These are phyloP conservation scores for Bipolaris victoriae DNA, from an alignment of 2,329 filamentous ascomycete genomes.

Conservation along the genomic window DNA sequence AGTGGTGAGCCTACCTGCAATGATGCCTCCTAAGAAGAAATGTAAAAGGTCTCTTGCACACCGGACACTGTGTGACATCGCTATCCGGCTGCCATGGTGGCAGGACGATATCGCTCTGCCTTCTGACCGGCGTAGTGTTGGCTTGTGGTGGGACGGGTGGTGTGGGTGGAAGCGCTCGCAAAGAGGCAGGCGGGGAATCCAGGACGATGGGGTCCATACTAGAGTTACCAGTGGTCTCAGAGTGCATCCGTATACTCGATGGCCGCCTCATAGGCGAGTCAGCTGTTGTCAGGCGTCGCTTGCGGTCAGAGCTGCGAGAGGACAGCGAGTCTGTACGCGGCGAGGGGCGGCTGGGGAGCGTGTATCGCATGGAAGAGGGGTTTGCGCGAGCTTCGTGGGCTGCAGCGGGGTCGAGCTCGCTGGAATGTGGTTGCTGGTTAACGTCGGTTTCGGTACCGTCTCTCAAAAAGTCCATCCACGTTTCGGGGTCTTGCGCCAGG, in stretches of 20 bases:
- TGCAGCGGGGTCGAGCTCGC: slow-evolving; percentile 6
- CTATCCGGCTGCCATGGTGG: slow-evolving; percentile 89
- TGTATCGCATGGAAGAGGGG: slow-evolving; percentile 21
- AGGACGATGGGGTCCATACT: slow-evolving; percentile 32
- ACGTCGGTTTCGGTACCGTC: slow-evolving; percentile 25
- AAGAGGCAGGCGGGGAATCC: slow-evolving; percentile 25
- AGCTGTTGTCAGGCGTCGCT: slow-evolving; percentile 44
- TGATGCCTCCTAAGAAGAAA: slow-evolving; percentile 92
- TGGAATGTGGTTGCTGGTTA: slow-evolving; percentile 15
- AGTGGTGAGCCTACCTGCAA: slow-evolving; percentile 67
- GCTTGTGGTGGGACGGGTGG: slow-evolving; percentile 20
- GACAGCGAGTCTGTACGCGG: slow-evolving; percentile 26
- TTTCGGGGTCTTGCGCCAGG: slow-evolving; percentile 40
- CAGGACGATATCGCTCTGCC: slow-evolving; percentile 59
- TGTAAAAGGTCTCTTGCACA: slow-evolving; percentile 79
- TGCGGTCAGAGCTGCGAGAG: slow-evolving; percentile 40
- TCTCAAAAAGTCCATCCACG: slow-evolving; percentile 46
- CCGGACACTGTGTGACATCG: slow-evolving; percentile 82
- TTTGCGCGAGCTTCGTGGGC: slow-evolving; percentile 16
- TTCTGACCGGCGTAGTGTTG: slow-evolving; percentile 19
- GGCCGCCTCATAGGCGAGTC: slow-evolving; percentile 41
- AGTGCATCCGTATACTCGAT: slow-evolving; percentile 35
- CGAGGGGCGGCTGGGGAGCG: slow-evolving; percentile 29
- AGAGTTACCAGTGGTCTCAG: slow-evolving; percentile 21
- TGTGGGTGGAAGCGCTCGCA: slow-evolving; percentile 17